These are phyloP conservation scores for Neocucurbitaria cava DNA, from an alignment of 2,329 filamentous ascomycete species.

Conservation along the genomic window DNA sequence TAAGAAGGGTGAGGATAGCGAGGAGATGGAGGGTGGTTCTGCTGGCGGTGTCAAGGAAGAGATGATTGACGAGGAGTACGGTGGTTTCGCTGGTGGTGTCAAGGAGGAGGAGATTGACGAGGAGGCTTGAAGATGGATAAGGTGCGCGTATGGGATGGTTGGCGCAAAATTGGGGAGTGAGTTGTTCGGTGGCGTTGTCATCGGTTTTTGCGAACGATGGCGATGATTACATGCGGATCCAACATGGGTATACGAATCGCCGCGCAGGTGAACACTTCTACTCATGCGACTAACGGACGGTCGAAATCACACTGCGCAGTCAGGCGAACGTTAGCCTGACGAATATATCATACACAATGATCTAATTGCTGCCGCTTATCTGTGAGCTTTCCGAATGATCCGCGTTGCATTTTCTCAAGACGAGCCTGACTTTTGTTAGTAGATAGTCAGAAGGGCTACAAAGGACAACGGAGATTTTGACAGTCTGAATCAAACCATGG, in stretches of 20 bases:
- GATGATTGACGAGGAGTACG: too few relatives aligned
- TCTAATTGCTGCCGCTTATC: neutral
- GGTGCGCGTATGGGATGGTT: neutral
- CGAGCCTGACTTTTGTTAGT: neutral
- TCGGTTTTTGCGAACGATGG: neutral
- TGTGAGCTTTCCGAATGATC: neutral
- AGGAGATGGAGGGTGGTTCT: too few relatives aligned
- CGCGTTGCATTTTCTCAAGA: neutral
- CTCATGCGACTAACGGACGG: neutral
- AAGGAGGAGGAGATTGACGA: conserved; percentile 7
- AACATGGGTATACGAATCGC: neutral
- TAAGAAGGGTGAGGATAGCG: neutral
- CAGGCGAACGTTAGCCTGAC: neutral
- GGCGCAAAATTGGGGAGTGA: neutral
- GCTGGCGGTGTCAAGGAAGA: too few relatives aligned
- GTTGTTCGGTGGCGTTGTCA: neutral
- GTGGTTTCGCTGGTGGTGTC: neutral
- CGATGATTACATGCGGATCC: neutral
- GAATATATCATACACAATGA: neutral
- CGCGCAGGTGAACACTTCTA: neutral
- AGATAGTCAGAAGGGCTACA: neutral
- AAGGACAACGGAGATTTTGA: neutral
- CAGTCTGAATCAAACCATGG: neutral
- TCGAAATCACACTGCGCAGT: neutral
- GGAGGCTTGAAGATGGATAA: neutral